These are phyloP conservation scores for Lactifluus echinatus DNA, from an alignment of 768 basidiomycete species.

Conservation along the genomic window DNA sequence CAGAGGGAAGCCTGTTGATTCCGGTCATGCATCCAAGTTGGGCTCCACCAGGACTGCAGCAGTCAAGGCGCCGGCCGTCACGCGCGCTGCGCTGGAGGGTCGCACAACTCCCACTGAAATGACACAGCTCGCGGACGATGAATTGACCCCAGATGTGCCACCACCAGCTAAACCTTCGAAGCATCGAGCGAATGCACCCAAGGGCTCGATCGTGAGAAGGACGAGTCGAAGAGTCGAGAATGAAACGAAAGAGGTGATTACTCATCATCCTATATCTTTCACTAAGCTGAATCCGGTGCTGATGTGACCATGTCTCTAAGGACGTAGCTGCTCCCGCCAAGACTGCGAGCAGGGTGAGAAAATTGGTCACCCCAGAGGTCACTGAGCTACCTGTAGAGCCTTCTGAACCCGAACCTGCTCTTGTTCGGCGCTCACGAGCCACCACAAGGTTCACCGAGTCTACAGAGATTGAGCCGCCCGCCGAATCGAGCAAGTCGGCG, in stretches of 20 bases:
- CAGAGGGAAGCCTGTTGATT: slow-evolving; percentile 5
- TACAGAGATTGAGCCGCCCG: slow-evolving; percentile 13
- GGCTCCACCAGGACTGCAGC: neutral
- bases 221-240: slow-evolving; percentile 20
- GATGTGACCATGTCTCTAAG: neutral
- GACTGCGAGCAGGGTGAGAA: neutral
- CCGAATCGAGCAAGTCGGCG: slow-evolving; percentile 4
- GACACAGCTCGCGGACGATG: slow-evolving; percentile 16
- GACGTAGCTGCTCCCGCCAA: neutral
- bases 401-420: slow-evolving; percentile 2
- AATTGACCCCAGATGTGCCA: slow-evolving; percentile 4
- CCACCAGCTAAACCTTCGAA: slow-evolving; percentile 1
- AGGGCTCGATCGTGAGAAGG: slow-evolving; percentile 14
- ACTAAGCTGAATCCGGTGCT: neutral
- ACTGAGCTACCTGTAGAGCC: slow-evolving; percentile 10
- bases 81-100: neutral
- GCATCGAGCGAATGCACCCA: neutral
- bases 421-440: slow-evolving; percentile 24
- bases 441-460: slow-evolving; percentile 19
- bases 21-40: neutral
- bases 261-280: neutral
- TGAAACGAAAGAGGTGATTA: slow-evolving; percentile 21
- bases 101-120: slow-evolving; percentile 5
- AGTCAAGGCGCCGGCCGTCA: neutral
- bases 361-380: slow-evolving; percentile 1